Conservation (phyloP, 1,284 basidiomycete genomes). For the Cryptococcus sp. region DNA sequence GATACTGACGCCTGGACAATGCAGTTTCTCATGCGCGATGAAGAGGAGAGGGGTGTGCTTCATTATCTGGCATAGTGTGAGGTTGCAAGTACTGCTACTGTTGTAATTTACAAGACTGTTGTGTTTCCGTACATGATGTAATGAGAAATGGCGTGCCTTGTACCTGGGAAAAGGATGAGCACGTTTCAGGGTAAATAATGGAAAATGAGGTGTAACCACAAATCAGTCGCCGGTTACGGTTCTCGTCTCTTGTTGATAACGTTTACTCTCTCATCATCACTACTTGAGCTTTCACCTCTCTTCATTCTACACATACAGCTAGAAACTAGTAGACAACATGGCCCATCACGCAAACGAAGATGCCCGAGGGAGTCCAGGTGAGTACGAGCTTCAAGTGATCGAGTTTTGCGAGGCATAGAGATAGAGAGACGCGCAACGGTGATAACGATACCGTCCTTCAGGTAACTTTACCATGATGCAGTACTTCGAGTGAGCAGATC, state of each 20-base stretch:
- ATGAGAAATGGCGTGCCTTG: no score
- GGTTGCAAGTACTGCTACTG: no score
- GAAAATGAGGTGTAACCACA: no score
- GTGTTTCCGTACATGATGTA: no score
- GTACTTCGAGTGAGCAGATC: constrained; percentile 43
- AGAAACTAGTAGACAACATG: constrained; percentile 11
- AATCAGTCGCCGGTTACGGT: no score
- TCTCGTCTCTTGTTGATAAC: no score
- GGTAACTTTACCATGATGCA: constrained; percentile 52
- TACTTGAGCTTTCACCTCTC: neutral
- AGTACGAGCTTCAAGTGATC: neutral
- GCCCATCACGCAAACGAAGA: constrained; percentile 29
- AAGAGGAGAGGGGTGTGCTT: constrained; percentile 68
- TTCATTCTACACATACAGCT: neutral
- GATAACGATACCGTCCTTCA: constrained; percentile 3
- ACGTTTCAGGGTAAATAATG: no score
- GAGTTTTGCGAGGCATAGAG: no score
- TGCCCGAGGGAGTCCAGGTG: constrained; percentile 20
- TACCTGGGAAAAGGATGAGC: no score
- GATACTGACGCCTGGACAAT: neutral
- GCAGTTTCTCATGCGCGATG: constrained; percentile 75
- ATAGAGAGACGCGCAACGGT: neutral
- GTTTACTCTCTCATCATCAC: neutral
- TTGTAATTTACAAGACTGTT: no score
- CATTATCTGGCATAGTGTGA: constrained; percentile 68